These are phyloP conservation scores for Fraxinus quadrangulata DNA, from an alignment of 257 asterid species.

Conservation along the genomic window DNA sequence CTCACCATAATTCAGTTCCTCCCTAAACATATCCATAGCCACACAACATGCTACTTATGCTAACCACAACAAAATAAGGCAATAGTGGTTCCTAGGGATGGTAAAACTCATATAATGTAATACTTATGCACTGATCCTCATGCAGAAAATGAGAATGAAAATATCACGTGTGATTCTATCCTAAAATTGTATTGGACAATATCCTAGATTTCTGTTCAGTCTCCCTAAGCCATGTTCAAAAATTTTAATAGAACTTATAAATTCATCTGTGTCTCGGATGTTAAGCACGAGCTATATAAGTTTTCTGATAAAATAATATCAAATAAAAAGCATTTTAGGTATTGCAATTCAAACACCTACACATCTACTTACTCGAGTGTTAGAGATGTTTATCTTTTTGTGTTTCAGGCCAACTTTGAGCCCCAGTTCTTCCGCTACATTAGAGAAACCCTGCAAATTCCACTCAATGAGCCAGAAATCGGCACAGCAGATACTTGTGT, in stretches of 20 bases:
- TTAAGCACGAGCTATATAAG: conserved; percentile 2
- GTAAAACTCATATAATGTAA: background rate
- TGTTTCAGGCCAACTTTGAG: conserved; percentile 84
- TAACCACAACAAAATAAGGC: background rate
- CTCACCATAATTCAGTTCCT: conserved; percentile 4
- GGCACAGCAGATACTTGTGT: conserved; percentile 14
- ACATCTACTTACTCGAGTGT: conserved; percentile 75
- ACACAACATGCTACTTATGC: background rate
- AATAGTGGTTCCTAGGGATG: background rate
- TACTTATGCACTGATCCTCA: background rate
- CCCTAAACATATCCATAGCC: conserved; percentile 1
- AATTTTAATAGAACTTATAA: background rate
- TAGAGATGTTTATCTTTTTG: conserved; percentile 95
- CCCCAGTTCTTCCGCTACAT: conserved; percentile 75
- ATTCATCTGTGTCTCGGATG: background rate
- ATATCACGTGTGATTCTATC: background rate
- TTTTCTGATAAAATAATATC: background rate
- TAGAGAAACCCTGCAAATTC: conserved; percentile 71
- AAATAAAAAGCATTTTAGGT: background rate
- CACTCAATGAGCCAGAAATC: conserved; percentile 28
- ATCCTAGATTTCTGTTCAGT: conserved; percentile 1
- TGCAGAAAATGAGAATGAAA: conserved; percentile 3
- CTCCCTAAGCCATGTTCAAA: conserved; percentile 1
- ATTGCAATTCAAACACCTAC: conserved; percentile 12
- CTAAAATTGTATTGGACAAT: background rate